A percentile compares a stretch with the other conserved stretches of the same genome.
phyloP scores from a whole-genome alignment of 1,139 yeast species.

The Geotrichum reessii region DNA sequence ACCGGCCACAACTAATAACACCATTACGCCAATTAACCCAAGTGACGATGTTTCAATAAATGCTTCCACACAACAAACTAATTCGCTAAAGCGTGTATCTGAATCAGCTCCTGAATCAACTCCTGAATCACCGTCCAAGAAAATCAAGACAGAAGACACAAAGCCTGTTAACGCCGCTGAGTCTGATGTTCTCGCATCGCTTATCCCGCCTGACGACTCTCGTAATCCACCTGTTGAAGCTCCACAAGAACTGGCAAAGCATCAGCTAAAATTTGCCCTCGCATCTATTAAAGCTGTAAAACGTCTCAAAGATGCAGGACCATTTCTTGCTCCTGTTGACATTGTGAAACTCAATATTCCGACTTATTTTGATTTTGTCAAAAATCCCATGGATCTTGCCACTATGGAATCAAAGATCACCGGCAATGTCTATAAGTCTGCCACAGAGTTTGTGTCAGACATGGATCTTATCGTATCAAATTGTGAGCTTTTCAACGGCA shows the following conservation, averaged over 20 bases:
- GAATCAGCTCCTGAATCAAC: neutral
- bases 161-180: neutral
- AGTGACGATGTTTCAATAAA: neutral
- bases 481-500: conserved; percentile 82
- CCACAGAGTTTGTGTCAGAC: conserved; percentile 69
- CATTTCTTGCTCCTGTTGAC: conserved; percentile 87
- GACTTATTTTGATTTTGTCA: conserved; percentile 74
- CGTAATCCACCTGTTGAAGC: conserved; percentile 27
- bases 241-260: conserved; percentile 66
- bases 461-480: conserved; percentile 80
- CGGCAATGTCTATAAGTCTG: conserved; percentile 63
- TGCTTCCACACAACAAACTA: neutral
- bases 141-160: conserved; percentile 1
- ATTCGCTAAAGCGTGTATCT: neutral
- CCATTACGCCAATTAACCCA: neutral
- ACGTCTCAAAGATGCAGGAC: conserved; percentile 86
- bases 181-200: neutral
- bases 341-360: conserved; percentile 85
- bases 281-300: conserved; percentile 58
- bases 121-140: conserved; percentile 5
- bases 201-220: conserved; percentile 23
- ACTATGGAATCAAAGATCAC: conserved; percentile 79
- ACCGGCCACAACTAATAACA: neutral
- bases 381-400: conserved; percentile 88
- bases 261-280: conserved; percentile 61